Evolutionary conservation across 495 filamentous ascomycete species (phyloP).

Genomic region (Podospora anserina): DNA sequence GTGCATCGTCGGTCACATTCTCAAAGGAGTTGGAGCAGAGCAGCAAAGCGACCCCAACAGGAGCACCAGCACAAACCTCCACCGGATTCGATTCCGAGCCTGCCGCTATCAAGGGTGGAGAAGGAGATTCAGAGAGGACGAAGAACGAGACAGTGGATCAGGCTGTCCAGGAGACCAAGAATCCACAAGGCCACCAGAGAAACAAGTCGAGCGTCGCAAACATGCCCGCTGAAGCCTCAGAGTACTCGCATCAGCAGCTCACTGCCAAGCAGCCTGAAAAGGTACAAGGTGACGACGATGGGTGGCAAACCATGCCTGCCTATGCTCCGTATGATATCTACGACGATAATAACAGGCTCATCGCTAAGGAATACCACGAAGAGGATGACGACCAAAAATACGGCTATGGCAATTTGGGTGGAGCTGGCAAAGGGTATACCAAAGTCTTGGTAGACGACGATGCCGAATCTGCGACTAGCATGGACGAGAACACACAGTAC

Average conservation of each 20-base stretch:
- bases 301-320: conserved; percentile 93
- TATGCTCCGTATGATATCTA: conserved; percentile 90
- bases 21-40: conserved; percentile 13
- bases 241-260: conserved; percentile 89
- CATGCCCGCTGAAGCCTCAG: conserved; percentile 51
- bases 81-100: conserved; percentile 14
- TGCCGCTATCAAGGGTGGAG: conserved; percentile 3
- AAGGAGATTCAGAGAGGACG: conserved; percentile 11
- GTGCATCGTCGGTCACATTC: conserved; percentile 17
- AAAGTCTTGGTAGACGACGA: conserved; percentile 92
- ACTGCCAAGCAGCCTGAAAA: conserved; percentile 52
- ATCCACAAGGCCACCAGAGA: conserved; percentile 25
- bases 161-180: conserved; percentile 20
- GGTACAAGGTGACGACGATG: conserved; percentile 54
- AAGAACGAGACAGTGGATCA: conserved; percentile 24
- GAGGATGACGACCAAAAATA: conserved; percentile 69
- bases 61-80: conserved; percentile 10
- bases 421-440: conserved; percentile 92
- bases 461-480: conserved; percentile 84
- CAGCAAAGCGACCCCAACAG: conserved; percentile 1
- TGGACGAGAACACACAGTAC: conserved; percentile 97
- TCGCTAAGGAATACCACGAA: conserved; percentile 72
- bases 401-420: conserved; percentile 71
- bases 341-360: conserved; percentile 83
- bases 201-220: conserved; percentile 32